Conservation (phyloP, 164 flowering plant genomes). For the Buxus sempervirens region DNA sequence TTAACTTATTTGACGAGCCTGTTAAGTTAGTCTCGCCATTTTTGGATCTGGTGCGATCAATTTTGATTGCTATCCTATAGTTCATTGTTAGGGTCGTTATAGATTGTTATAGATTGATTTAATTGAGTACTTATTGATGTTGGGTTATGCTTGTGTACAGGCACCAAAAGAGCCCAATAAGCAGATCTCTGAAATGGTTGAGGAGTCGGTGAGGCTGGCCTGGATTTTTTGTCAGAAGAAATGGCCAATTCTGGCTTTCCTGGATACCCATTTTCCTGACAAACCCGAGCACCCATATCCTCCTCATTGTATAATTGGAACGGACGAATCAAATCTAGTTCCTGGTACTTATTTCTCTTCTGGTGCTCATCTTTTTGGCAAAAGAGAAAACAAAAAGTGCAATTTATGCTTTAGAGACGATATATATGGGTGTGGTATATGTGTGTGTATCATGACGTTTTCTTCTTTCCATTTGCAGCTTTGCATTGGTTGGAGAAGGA, state of each 20-base stretch:
- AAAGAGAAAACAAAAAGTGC: no score
- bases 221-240: constrained; percentile 60
- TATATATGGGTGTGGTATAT: background rate
- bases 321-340: constrained; percentile 65
- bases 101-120: background rate
- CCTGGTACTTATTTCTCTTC: constrained; percentile 15
- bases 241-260: constrained; percentile 80
- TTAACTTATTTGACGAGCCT: no score
- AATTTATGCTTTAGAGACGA: background rate
- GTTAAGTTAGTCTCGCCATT: no score
- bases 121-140: background rate
- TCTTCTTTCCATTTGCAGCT: constrained; percentile 23
- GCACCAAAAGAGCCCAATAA: constrained; percentile 66
- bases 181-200: constrained; percentile 76
- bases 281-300: constrained; percentile 89
- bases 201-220: constrained; percentile 57
- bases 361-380: background rate
- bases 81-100: background rate
- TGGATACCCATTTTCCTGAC: constrained; percentile 83
- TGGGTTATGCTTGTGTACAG: constrained; percentile 26
- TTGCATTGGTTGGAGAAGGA: constrained; percentile 78
- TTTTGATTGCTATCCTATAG: no score
- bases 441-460: background rate
- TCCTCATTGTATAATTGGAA: constrained; percentile 82
- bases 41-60: no score